Conservation (phyloP, 2,329 filamentous ascomycete species). For the Aspergillus ustus region DNA sequence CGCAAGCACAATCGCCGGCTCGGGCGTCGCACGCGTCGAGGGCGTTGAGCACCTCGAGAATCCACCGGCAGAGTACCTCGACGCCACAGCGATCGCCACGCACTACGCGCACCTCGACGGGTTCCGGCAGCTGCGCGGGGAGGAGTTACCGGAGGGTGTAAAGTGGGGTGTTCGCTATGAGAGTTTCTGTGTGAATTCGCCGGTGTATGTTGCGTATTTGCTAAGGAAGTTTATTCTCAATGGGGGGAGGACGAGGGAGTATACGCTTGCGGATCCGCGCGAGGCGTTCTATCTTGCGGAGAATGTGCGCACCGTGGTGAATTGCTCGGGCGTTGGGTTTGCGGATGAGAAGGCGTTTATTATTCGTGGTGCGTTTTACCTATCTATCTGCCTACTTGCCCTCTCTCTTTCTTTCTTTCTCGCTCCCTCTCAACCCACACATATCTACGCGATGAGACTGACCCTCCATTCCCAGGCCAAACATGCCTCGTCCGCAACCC, state of each 20-base stretch:
- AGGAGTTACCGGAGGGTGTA: slow-evolving; percentile 40
- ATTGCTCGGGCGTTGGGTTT: slow-evolving; percentile 52
- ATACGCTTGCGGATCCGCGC: slow-evolving; percentile 32
- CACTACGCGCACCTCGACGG: slow-evolving; percentile 40
- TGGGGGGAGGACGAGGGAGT: slow-evolving; percentile 40
- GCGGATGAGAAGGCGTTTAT: slow-evolving; percentile 48
- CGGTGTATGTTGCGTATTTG: slow-evolving; percentile 49
- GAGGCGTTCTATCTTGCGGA: slow-evolving; percentile 45
- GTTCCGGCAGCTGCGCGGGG: slow-evolving; percentile 36
- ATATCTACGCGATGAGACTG: not conserved
- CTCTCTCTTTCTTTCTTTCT: not conserved
- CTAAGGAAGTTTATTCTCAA: slow-evolving; percentile 45
- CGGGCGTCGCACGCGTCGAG: slow-evolving; percentile 43
- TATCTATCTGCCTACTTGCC: not conserved
- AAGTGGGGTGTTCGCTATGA: slow-evolving; percentile 49
- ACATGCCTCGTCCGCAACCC: slow-evolving; percentile 54
- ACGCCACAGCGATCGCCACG: slow-evolving; percentile 30
- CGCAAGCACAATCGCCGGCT: slow-evolving; percentile 38
- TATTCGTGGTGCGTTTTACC: slow-evolving; percentile 42
- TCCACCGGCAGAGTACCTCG: slow-evolving; percentile 42
- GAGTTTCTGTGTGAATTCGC: slow-evolving; percentile 49
- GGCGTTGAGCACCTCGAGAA: slow-evolving; percentile 50
- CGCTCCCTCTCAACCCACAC: no score
- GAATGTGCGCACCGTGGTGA: slow-evolving; percentile 46
- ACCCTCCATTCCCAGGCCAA: slow-evolving; percentile 40